Base-by-base conservation (phyloP, 805 yeast species). In the Saccharomycopsis oosterbeekiorum region DNA sequence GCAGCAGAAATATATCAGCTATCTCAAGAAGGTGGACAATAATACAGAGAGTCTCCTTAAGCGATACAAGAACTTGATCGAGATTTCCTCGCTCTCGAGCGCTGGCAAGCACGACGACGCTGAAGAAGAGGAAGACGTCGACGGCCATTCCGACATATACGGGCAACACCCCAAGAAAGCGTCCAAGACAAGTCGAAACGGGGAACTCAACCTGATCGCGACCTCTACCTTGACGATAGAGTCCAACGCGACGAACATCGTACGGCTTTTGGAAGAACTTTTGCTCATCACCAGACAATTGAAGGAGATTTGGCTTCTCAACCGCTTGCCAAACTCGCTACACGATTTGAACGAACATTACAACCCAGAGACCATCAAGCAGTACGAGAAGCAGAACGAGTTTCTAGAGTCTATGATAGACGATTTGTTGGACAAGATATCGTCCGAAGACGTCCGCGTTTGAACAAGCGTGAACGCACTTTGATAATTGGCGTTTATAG, bases 271-370 rank as follows among this genome's bases (percentile, higher is more conserved):
- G 19, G 66, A 62, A 36, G 66, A 64, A 42, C 55, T 64, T 24
- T 51, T 64, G 56, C 21, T 58, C 10, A 59, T 64, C 9, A 62
- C 66, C 12, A 34, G 63, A 26, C 39, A 56, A 8, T 53, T 64
- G 36, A 64, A 64, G 26, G 66, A 64, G 42, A 37, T 39, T 9
- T 64, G 66, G 66, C 41, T 64, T 29, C 56, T 64, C 34, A 62
- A 64, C 41, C 41, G 62, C 39, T 56, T 64, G 15, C 66, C 66
- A 2, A 56, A 64, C 39, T 42, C 61, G 3, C 43, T 64, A 5
- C 29, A 56, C 12, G 62, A 62, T n/a, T 55, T 63, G 54, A 43
- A 57, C 8, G 60, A 58, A 10, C 60, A 61, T 34, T 63, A 63
- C 57, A 61, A 59, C 40, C 64, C 61, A 29, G 43, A 47, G 21